Evolutionary conservation across 345 rosid species (phyloP).

Genomic region (Corchorus olitorius): DNA sequence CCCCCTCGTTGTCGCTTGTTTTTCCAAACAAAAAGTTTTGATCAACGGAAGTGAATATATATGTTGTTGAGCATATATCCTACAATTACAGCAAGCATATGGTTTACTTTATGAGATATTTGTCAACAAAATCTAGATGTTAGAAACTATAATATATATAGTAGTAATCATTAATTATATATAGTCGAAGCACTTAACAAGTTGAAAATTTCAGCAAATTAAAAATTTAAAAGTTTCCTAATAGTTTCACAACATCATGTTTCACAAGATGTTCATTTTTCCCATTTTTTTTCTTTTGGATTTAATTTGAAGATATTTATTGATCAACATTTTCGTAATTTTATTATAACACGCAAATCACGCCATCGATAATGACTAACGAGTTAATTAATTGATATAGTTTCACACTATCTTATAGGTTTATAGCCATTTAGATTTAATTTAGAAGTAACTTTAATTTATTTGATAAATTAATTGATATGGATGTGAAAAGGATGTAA

Average conservation of each 20-base stretch:
- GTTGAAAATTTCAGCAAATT: background rate
- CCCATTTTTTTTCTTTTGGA: background rate
- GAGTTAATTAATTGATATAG: background rate
- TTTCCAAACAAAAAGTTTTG: too few relatives aligned
- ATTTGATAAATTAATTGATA: background rate
- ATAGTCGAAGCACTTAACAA: slow-evolving; percentile 1
- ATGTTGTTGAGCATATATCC: too few relatives aligned
- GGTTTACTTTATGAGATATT: background rate
- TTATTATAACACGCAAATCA: background rate
- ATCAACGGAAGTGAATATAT: too few relatives aligned
- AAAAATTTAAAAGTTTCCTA: background rate
- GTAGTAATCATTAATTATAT: background rate
- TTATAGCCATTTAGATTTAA: background rate
- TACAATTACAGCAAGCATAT: too few relatives aligned
- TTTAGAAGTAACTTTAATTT: background rate
- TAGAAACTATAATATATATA: background rate
- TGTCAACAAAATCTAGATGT: background rate
- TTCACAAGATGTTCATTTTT: background rate
- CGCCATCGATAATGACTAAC: background rate
- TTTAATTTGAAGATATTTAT: background rate
- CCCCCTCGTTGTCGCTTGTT: too few relatives aligned
- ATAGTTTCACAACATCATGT: background rate
- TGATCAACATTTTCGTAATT: background rate
- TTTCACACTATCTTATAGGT: background rate
- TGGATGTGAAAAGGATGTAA: background rate